Conservation (phyloP, 768 basidiomycete species). For the Auricularia heimuer region DNA sequence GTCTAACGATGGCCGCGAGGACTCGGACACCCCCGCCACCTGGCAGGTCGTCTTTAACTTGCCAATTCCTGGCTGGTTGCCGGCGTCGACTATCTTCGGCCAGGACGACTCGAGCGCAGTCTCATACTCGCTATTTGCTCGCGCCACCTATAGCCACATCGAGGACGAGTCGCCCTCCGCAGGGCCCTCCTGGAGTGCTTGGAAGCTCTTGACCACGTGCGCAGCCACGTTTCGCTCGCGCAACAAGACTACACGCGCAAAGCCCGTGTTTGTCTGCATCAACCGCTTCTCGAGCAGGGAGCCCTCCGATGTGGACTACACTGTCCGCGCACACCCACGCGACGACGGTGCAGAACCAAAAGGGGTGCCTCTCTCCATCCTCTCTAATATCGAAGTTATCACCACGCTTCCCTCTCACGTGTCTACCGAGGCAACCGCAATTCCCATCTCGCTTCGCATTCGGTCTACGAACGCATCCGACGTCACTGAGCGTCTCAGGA, state of each 20-base stretch:
- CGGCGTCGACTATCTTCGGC: constrained; percentile 37
- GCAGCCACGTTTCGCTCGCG: background rate
- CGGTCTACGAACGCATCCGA: constrained; percentile 41
- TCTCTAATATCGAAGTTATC: constrained; percentile 55
- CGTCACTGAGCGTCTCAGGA: constrained; percentile 41
- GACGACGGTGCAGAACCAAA: constrained; percentile 12
- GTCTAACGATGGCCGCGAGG: constrained; percentile 54
- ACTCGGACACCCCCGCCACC: constrained; percentile 36
- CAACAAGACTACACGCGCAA: constrained; percentile 5
- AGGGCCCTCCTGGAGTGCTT: constrained; percentile 36
- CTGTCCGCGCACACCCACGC: background rate
- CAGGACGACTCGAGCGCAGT: constrained; percentile 36
- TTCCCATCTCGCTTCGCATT: constrained; percentile 53
- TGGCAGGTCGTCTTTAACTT: constrained; percentile 80
- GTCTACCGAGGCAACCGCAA: constrained; percentile 32
- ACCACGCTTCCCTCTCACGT: constrained; percentile 51
- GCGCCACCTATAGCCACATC: constrained; percentile 44
- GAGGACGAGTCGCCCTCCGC: constrained; percentile 34
- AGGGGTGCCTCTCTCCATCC: constrained; percentile 39
- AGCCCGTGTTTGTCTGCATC: constrained; percentile 8
- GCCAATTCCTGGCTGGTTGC: constrained; percentile 85
- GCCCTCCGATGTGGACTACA: constrained; percentile 5
- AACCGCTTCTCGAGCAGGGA: constrained; percentile 16
- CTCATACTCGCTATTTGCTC: constrained; percentile 57
- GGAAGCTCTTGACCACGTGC: background rate